Evolutionary conservation across 495 filamentous ascomycete genomes (phyloP).

Genomic region (Thermothielavioides terrestris): DNA sequence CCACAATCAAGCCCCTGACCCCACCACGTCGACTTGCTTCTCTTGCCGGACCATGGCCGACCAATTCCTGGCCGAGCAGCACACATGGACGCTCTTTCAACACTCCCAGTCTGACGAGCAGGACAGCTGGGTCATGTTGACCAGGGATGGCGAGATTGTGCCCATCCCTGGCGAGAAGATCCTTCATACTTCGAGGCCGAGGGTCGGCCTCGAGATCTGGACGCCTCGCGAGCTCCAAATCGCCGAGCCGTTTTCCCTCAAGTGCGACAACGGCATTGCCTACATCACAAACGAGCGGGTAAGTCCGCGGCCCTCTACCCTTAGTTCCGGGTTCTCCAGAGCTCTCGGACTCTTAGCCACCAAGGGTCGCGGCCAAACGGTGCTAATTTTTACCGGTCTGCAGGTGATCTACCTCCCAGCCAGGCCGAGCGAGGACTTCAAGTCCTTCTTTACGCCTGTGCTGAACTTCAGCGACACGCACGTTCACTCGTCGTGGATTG

Average conservation of each 20-base stretch:
- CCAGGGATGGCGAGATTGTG: constrained; percentile 41
- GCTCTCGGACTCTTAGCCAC: not conserved
- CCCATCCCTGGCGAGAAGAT: constrained; percentile 41
- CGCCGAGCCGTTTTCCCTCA: constrained; percentile 37
- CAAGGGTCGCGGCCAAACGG: constrained; percentile 4
- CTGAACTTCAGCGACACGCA: constrained; percentile 81
- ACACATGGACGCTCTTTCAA: constrained; percentile 23
- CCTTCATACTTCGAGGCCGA: constrained; percentile 35
- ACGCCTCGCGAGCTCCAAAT: constrained; percentile 36
- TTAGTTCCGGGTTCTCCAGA: not conserved
- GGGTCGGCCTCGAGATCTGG: constrained; percentile 37
- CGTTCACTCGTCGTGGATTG: constrained; percentile 86
- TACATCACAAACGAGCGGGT: constrained; percentile 91
- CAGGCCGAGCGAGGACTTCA: constrained; percentile 55
- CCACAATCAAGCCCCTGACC: constrained; percentile 12
- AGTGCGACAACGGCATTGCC: constrained; percentile 43
- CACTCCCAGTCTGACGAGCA: constrained; percentile 35
- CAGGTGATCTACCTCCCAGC: constrained; percentile 86
- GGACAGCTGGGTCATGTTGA: constrained; percentile 47
- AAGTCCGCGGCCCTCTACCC: constrained; percentile 18
- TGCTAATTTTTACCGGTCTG: constrained; percentile 11
- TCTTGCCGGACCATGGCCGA: constrained; percentile 18
- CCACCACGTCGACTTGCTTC: constrained; percentile 2
- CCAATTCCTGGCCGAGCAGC: constrained; percentile 41
- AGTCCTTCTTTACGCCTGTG: constrained; percentile 84